phyloP scores from a whole-genome alignment of 768 basidiomycete species.

The Boletus rubropictus region DNA sequence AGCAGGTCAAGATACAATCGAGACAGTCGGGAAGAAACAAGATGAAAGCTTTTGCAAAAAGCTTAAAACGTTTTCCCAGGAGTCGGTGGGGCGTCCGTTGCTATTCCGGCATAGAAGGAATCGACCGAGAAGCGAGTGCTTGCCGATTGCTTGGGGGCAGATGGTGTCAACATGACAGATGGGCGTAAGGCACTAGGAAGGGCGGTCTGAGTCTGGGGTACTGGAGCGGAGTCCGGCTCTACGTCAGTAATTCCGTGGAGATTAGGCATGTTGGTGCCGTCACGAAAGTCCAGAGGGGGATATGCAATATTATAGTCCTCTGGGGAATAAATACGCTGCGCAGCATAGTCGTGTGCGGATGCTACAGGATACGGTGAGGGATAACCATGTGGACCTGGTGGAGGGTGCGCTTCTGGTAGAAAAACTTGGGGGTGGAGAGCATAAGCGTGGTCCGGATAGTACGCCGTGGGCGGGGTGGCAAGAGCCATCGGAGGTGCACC shows the following conservation, averaged over 20 bases:
- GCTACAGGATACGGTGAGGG: not conserved
- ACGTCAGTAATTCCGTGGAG: conserved; percentile 6
- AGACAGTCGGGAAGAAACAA: not conserved
- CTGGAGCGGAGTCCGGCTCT: conserved; percentile 10
- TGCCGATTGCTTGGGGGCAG: conserved; percentile 6
- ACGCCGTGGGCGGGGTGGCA: conserved; percentile 12
- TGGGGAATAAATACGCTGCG: conserved; percentile 23
- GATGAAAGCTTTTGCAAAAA: conserved; percentile 2
- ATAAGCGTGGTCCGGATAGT: conserved; percentile 23
- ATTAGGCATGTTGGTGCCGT: conserved; percentile 10
- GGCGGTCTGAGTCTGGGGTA: not conserved
- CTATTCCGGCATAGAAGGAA: conserved; percentile 27
- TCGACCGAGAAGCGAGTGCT: conserved; percentile 22
- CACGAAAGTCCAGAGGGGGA: conserved; percentile 16
- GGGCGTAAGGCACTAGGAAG: conserved; percentile 15
- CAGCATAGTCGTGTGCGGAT: conserved; percentile 12
- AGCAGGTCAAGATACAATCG: conserved; percentile 1
- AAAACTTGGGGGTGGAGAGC: conserved; percentile 9
- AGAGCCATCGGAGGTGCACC: conserved; percentile 14
- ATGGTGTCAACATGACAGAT: conserved; percentile 1
- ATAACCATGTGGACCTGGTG: not conserved
- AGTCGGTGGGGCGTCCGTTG: conserved; percentile 1
- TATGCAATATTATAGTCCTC: conserved; percentile 23
- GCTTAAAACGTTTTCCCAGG: conserved; percentile 17
- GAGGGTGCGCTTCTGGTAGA: conserved; percentile 5